phyloP scores from a whole-genome alignment of 2,329 filamentous ascomycete genomes.

The Magnaporthiopsis incrustans region DNA sequence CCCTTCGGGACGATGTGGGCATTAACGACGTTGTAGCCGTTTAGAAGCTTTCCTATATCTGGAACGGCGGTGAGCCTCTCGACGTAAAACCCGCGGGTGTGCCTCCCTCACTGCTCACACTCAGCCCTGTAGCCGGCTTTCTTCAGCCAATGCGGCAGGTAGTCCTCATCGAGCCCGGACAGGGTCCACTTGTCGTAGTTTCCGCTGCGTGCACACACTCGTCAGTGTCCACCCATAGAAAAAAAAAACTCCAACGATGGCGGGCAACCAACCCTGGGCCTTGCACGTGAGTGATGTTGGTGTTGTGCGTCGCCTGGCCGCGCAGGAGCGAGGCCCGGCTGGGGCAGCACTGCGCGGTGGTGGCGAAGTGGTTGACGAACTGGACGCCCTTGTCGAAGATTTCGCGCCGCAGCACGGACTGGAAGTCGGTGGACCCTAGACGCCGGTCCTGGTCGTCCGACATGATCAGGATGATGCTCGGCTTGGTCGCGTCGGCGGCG shows the following conservation, averaged over 20 bases:
- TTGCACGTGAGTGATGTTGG: slow-evolving; percentile 53
- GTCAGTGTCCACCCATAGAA: too few relatives aligned
- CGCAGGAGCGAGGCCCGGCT: slow-evolving; percentile 59
- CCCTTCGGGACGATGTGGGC: slow-evolving; percentile 53
- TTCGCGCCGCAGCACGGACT: slow-evolving; percentile 41
- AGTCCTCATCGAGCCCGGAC: slow-evolving; percentile 31
- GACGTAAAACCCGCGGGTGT: too few relatives aligned
- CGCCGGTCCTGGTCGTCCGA: slow-evolving; percentile 59
- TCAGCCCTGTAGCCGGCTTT: slow-evolving; percentile 26
- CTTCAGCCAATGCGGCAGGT: slow-evolving; percentile 34
- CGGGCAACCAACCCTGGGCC: slow-evolving; percentile 28
- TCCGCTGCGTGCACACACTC: slow-evolving; percentile 32
- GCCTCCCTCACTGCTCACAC: too few relatives aligned
- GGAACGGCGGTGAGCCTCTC: slow-evolving; percentile 45
- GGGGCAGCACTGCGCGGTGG: slow-evolving; percentile 59
- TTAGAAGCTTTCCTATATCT: slow-evolving; percentile 64
- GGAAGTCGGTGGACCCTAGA: slow-evolving; percentile 50
- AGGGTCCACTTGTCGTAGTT: slow-evolving; percentile 14
- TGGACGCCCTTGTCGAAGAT: neutral
- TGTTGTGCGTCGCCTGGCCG: slow-evolving; percentile 60
- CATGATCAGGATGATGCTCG: slow-evolving; percentile 39
- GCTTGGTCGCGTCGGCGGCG: neutral
- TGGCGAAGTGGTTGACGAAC: slow-evolving; percentile 56
- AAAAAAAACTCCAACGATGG: too few relatives aligned
- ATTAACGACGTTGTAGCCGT: slow-evolving; percentile 51